A percentile compares a stretch with the other conserved stretches of the same genome.
phyloP scores from a whole-genome alignment of 2,329 filamentous ascomycete genomes.

The Emericellopsis atlantica region DNA sequence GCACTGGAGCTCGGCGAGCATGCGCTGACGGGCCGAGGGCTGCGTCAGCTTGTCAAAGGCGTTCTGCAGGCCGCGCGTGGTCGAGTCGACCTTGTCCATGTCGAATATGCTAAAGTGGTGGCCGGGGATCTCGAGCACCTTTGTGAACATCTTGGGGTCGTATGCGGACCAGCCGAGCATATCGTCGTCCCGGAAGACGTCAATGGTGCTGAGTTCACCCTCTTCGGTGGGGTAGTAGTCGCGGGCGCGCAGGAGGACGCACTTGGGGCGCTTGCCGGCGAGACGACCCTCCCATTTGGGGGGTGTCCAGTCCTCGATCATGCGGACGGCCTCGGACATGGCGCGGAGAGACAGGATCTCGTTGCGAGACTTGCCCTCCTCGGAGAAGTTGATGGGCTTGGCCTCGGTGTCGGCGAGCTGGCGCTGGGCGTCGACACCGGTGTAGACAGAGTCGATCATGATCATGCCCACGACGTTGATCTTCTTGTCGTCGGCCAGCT shows the following conservation, averaged over 20 bases:
- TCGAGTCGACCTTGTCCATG: constrained; percentile 11
- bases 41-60: constrained; percentile 1
- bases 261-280: constrained; percentile 19
- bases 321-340: constrained; percentile 27
- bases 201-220: constrained; percentile 20
- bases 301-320: constrained; percentile 25
- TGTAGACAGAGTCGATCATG: constrained; percentile 38
- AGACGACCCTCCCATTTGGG: constrained; percentile 21
- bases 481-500: constrained; percentile 21
- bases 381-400: constrained; percentile 6
- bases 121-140: constrained; percentile 34
- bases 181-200: constrained; percentile 26
- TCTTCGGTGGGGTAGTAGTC: constrained; percentile 21
- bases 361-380: constrained; percentile 19
- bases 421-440: constrained; percentile 7
- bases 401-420: not conserved
- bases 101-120: constrained; percentile 38
- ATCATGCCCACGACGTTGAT: constrained; percentile 35
- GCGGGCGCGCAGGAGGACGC: constrained; percentile 31
- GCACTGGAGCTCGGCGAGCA: constrained; percentile 2
- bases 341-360: constrained; percentile 20
- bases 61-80: not conserved
- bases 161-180: constrained; percentile 38
- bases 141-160: constrained; percentile 25
- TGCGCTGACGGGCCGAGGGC: constrained; percentile 1